Evolutionary conservation across 495 filamentous ascomycete genomes (phyloP).

Genomic region (Penicillium turbatum): DNA sequence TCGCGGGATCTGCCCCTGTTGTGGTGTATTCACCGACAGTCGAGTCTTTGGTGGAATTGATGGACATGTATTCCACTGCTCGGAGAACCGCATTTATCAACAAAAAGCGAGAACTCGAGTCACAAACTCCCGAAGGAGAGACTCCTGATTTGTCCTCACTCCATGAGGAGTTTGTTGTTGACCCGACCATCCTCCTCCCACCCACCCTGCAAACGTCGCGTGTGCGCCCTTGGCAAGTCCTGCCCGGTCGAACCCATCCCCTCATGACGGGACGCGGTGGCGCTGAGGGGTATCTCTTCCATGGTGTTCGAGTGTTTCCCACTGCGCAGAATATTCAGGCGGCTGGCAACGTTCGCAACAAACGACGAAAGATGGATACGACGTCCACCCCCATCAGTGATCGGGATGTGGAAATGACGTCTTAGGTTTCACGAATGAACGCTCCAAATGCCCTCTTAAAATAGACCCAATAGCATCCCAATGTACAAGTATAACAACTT

Average conservation of each 20-base stretch:
- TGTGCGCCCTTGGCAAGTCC: slow-evolving; percentile 77
- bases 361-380: slow-evolving; percentile 35
- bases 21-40: slow-evolving; percentile 77
- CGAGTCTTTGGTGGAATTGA: slow-evolving; percentile 68
- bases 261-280: slow-evolving; percentile 86
- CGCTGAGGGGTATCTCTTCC: slow-evolving; percentile 86
- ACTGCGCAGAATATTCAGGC: slow-evolving; percentile 73
- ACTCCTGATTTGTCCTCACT: slow-evolving; percentile 43
- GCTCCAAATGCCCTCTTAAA: background rate
- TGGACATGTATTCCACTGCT: slow-evolving; percentile 74
- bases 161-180: slow-evolving; percentile 69
- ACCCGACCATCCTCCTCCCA: slow-evolving; percentile 77
- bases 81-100: slow-evolving; percentile 68
- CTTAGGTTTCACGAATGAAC: slow-evolving; percentile 13
- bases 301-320: slow-evolving; percentile 74
- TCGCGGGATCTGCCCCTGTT: slow-evolving; percentile 77
- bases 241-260: slow-evolving; percentile 90
- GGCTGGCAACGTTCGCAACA: slow-evolving; percentile 61
- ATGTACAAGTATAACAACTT: slow-evolving; percentile 3
- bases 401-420: slow-evolving; percentile 34
- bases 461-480: slow-evolving; percentile 7
- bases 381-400: slow-evolving; percentile 25
- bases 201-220: slow-evolving; percentile 74
- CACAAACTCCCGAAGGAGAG: slow-evolving; percentile 13
- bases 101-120: slow-evolving; percentile 33